Evolutionary conservation across 169 alveolate genomes (phyloP), one percentile per base, ranked within the genome.

Genomic region (Babesia gibsoni): DNA sequence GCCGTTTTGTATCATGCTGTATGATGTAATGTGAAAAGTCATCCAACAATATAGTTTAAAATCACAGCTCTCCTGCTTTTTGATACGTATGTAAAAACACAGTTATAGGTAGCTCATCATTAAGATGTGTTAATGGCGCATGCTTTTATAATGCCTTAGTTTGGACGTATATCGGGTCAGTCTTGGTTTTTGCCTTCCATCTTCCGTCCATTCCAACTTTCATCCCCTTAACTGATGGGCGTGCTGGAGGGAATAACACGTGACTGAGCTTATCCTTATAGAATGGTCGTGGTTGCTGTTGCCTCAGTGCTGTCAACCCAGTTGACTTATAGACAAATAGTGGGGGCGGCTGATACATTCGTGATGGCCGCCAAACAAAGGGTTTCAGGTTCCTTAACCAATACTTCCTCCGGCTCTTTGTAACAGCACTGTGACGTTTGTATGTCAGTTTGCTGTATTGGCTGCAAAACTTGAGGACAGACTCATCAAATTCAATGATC

Each of bases 321-420:
- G 88, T 79, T 23, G 70, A 27, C 48, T 63, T 68, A 78, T 59
- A 61, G 2, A 79, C 54, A 25, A 67, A 20, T 29, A 79, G 54
- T 3, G 88, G 88, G 0, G 88, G 88, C 22, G 88, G 88, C 25
- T 39, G 50, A 32, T 79, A 29, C 50, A 68, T 30, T 18, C 69
- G 52, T 3, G 68, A 49, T 18, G 50, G 27, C 41, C 88, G 25
- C 88, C 88, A 79, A 14, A 79, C 39, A 37, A 58, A 79, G 2
- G 88, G 88, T 42, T 68, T 79, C 20, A 79, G 18, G 63, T 79
- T 79, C 14, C 79, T 46, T 53, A 79, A 29, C 67, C 80, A 79
- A 46, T 79, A 61, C 54, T 42, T 61, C 2, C 88, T 25, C 70
- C 52, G 67, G 61, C 84, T 69, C 32, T 67, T 79, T 16, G 79